Percentiles rank a stretch among this genome's conserved stretches.
Evolutionary conservation across 352 stramenopile genomes (phyloP).

Genomic region (Saprolegnia parasitica): DNA sequence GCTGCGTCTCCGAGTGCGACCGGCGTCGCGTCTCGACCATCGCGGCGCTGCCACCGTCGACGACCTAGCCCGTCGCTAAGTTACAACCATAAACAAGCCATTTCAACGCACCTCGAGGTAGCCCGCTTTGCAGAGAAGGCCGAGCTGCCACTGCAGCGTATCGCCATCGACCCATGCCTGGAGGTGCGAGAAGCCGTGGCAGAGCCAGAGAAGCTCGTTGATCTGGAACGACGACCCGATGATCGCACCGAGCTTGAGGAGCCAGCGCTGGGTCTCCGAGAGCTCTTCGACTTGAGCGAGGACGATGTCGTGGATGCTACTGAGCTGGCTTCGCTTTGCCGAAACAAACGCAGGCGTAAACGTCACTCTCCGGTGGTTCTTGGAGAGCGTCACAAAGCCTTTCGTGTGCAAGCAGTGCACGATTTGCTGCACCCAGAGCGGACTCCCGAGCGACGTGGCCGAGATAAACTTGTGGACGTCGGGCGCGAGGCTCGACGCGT

Average conservation of each 20-base stretch:
- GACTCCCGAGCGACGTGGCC: neutral
- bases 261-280: neutral
- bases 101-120: neutral
- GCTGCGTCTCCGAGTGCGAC: neutral
- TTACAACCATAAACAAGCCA: neutral
- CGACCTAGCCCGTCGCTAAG: neutral
- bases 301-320: neutral
- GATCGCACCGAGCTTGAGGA: neutral
- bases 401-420: neutral
- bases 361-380: no score
- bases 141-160: neutral
- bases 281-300: neutral
- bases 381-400: neutral
- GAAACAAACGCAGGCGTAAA: neutral
- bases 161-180: neutral
- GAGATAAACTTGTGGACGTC: neutral
- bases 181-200: neutral
- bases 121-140: neutral
- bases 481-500: neutral
- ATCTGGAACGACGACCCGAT: neutral
- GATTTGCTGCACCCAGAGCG: neutral
- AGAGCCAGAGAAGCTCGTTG: neutral
- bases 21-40: neutral
- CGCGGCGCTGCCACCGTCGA: neutral
- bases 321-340: neutral